Base-by-base conservation (phyloP, 2,329 filamentous ascomycete species). In the Fusarium compactum region DNA sequence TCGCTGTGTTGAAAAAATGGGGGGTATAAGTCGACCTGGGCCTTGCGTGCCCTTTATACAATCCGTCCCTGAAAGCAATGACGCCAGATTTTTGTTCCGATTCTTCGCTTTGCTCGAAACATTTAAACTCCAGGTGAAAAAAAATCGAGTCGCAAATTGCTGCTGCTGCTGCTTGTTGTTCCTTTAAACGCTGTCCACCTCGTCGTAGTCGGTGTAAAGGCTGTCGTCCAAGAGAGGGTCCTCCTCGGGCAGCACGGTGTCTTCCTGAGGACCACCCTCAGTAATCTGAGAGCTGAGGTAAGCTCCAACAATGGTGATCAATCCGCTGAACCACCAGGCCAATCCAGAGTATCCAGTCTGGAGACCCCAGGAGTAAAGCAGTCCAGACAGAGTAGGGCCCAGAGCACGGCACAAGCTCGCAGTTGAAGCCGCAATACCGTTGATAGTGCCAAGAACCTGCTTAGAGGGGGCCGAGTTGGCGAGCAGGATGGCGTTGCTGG, bases 271-370 rank as follows among this genome's bases (percentile, higher is more conserved):
- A 29, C 84, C 82, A 16, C 86, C 84, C 75, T 95, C 92, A 38
- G 89, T 89, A 80, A 98, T 92, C 78, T 89, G 89, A 64, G 94
- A 85, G 79, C 92, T 93, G 75, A 96, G 84, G 53, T 92, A 82
- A 3, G 91, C 93, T 47, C 95, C 96, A 16, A 89, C 80, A 14
- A 93, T 81, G 34, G 94, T 93, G 32, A 98, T 89, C 6, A 92
- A 75, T 11, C 92, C 93, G 70, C 91, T 95, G 67, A 90, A 90
- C 96, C 96, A 99, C 95, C 96, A 99, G 1, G 94, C 92, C 34
- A 98, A 85, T 22, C 94, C 94, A 7, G 94, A 95, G 78, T 94
- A 95, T 38, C 95, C 94, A 9, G 90, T 86, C 70, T 90, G 86
- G 38, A 97, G 86, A 53, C 96, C 96, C 55, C 91, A 84, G 7